Percentiles rank a stretch among this genome's conserved stretches.
These are phyloP conservation scores for Borealophlyctis nickersoniae DNA, from an alignment of 192 early-diverging fungal species.

Conservation along the genomic window DNA sequence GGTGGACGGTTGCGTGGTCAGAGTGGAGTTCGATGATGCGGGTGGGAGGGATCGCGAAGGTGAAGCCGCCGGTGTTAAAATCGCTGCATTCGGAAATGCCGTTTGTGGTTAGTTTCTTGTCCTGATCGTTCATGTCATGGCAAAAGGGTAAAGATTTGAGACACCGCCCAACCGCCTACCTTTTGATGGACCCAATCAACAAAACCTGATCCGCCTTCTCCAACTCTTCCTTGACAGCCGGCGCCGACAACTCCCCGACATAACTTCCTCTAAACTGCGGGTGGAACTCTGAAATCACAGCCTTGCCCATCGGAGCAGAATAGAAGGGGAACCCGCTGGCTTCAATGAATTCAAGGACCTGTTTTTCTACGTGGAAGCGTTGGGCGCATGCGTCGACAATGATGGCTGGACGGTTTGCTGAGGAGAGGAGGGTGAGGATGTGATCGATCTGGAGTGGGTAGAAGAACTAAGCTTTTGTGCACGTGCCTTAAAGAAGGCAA, in stretches of 20 bases:
- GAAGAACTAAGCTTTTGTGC: background rate
- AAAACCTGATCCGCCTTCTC: conserved; percentile 37
- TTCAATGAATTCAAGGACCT: conserved; percentile 36
- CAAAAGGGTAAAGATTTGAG: background rate
- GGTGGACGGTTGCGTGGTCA: conserved; percentile 31
- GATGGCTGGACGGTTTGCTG: conserved; percentile 43
- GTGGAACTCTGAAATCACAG: conserved; percentile 30
- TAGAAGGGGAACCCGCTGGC: conserved; percentile 37
- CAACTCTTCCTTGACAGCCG: conserved; percentile 34
- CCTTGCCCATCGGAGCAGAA: conserved; percentile 49
- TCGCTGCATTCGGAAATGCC: too few relatives aligned
- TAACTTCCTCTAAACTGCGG: conserved; percentile 41
- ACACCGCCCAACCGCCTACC: background rate
- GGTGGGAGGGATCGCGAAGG: conserved; percentile 30
- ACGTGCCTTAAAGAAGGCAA: too few relatives aligned
- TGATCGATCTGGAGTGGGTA: conserved; percentile 30
- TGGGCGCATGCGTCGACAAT: conserved; percentile 43
- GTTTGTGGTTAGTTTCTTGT: too few relatives aligned
- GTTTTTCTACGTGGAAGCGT: conserved; percentile 29
- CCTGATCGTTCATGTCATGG: too few relatives aligned
- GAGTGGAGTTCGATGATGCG: conserved; percentile 42
- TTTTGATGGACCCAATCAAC: conserved; percentile 39
- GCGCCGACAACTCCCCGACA: conserved; percentile 35
- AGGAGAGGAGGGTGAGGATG: conserved; percentile 26
- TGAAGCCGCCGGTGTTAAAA: conserved; percentile 54